Base-by-base conservation (phyloP, 2,329 filamentous ascomycete genomes). In the Fusarium napiforme region DNA sequence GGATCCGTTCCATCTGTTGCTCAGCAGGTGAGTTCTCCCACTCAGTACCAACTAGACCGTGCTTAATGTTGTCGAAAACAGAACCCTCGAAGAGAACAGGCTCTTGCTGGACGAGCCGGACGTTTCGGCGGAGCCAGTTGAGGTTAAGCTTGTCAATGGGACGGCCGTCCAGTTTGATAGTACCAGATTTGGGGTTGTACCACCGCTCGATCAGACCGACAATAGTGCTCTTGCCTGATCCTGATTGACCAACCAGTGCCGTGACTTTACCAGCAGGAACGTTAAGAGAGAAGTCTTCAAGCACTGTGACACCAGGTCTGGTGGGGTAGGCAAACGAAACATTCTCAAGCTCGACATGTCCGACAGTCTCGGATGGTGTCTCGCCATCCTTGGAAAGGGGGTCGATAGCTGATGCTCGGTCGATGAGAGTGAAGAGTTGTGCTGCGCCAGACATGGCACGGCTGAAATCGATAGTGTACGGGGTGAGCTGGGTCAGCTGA, bases 51-150 rank as follows among this genome's bases (percentile, higher is more conserved):
- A 84, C 78, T 3, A 90, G 78, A 5, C 88, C 88, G 47, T 85
- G 83, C 1, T 84, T 82, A 16, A 91, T 86, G 69, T 90, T 90
- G 14, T 85, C 83, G 56, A 87, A 87, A n/a, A 91, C 87, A 3
- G 80, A 82, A 30, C 83, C 81, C 49, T 84, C 82, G 72, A 85
- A 85, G 10, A 85, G 78, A n/a, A 85, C 81, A 2, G 84, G 84
- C 46, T 85, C 84, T 72, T 81, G 81, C 47, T 83, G 82, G 15
- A 83, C 82, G 19, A 83, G 81, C 12, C 82, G 80, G 32, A 82
- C 71, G 32, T 83, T 80, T 37, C 78, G 82, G 26, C 82, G 78
- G 5, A 83, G 78, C 82, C 82, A 84, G 52, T 81, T 81, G 34
- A 84, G 72, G 63, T 84, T 84, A 15, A 84, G 72, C 4, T 77